Conservation (phyloP, 768 basidiomycete genomes). For the Russula dissimulans region DNA sequence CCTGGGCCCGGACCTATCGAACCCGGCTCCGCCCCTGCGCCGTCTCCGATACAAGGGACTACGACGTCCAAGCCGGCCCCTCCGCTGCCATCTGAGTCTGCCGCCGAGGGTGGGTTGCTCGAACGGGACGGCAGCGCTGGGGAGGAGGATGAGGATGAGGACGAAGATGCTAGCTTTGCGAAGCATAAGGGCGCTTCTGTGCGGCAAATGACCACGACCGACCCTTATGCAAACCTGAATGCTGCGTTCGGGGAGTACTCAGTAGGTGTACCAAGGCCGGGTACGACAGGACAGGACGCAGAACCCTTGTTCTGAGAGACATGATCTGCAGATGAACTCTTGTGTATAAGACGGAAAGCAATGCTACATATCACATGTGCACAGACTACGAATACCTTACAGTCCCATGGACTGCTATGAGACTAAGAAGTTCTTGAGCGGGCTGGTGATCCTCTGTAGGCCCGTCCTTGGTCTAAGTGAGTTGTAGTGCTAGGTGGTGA, state of each 20-base stretch:
- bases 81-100: constrained; percentile 24
- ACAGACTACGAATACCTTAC: neutral
- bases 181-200: constrained; percentile 32
- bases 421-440: constrained; percentile 11
- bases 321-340: neutral
- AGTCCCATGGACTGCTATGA: neutral
- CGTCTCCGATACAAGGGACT: constrained; percentile 18
- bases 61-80: constrained; percentile 23
- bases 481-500: constrained; percentile 66
- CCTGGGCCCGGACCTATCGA: constrained; percentile 58
- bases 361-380: neutral
- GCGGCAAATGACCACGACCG: constrained; percentile 25
- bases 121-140: constrained; percentile 20
- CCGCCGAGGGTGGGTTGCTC: constrained; percentile 20
- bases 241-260: constrained; percentile 67
- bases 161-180: constrained; percentile 24
- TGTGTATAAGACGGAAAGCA: neutral
- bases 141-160: constrained; percentile 26
- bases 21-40: constrained; percentile 27
- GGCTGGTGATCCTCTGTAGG: constrained; percentile 12
- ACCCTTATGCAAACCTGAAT: constrained; percentile 81
- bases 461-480: constrained; percentile 55
- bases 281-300: constrained; percentile 37
- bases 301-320: constrained; percentile 53
- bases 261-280: constrained; percentile 66